Conservation (phyloP, 305 asterid genomes). For the Withania somnifera region DNA sequence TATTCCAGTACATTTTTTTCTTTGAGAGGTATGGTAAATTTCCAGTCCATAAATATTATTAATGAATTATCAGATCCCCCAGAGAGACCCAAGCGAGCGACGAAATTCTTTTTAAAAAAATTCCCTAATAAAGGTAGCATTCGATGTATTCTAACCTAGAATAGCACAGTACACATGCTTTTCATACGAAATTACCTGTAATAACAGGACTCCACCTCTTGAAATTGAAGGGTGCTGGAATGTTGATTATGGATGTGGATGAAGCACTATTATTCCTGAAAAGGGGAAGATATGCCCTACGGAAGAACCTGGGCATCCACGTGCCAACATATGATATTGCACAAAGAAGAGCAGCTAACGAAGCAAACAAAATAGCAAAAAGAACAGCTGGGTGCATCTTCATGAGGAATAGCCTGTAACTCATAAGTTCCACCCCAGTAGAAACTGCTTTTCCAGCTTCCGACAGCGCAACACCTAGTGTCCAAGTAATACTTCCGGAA, state of each 20-base stretch:
- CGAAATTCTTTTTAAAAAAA: too few species aligned
- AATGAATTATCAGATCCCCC: neutral
- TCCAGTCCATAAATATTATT: neutral
- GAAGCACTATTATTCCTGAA: slow-evolving; percentile 48
- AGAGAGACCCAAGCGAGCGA: neutral
- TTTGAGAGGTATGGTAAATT: neutral
- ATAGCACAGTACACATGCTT: neutral
- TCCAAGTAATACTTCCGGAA: slow-evolving; percentile 72
- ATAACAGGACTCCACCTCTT: slow-evolving; percentile 84
- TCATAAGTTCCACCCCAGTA: slow-evolving; percentile 18
- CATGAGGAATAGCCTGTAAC: slow-evolving; percentile 23
- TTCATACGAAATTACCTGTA: slow-evolving; percentile 40
- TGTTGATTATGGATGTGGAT: slow-evolving; percentile 26
- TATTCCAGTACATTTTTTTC: neutral
- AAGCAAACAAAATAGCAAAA: slow-evolving; percentile 26
- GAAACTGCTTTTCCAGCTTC: slow-evolving; percentile 58
- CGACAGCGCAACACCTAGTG: slow-evolving; percentile 59
- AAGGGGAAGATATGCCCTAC: slow-evolving; percentile 60
- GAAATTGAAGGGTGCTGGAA: slow-evolving; percentile 65
- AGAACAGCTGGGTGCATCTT: slow-evolving; percentile 28
- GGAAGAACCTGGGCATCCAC: slow-evolving; percentile 42
- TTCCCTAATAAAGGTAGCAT: slow-evolving; percentile 3
- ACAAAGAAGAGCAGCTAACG: slow-evolving; percentile 41
- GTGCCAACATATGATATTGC: slow-evolving; percentile 40
- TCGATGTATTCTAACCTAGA: neutral